These are phyloP conservation scores for Wickerhamomyces tratensis DNA, from an alignment of 805 yeast genomes.

Conservation along the genomic window DNA sequence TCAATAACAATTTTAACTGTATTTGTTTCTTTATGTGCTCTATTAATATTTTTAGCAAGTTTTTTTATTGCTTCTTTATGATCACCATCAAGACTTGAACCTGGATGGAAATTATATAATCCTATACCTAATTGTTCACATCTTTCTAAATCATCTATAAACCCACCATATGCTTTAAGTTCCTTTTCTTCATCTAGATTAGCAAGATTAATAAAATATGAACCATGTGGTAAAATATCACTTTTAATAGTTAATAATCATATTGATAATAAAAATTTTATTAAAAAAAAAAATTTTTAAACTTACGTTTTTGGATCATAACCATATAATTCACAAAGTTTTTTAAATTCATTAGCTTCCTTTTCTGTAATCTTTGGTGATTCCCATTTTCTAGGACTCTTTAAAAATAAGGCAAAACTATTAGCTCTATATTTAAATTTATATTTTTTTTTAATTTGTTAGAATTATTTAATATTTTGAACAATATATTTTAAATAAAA, in stretches of 20 bases:
- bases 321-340: constrained; percentile 48
- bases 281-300: no score
- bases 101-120: constrained; percentile 87
- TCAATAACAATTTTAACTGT: constrained; percentile 87
- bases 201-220: constrained; percentile 86
- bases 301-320: constrained; percentile 55
- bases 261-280: neutral
- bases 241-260: constrained; percentile 4
- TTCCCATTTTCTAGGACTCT: constrained; percentile 86
- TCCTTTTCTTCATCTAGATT: constrained; percentile 81
- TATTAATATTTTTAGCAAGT: constrained; percentile 73
- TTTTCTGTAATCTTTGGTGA: constrained; percentile 65
- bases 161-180: constrained; percentile 62
- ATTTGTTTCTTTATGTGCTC: constrained; percentile 61
- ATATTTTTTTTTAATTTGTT: neutral
- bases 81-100: constrained; percentile 72
- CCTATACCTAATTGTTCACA: constrained; percentile 85
- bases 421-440: constrained; percentile 36
- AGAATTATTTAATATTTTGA: neutral
- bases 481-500: neutral
- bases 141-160: constrained; percentile 77
- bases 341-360: constrained; percentile 59
- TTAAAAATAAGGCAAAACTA: constrained; percentile 83
- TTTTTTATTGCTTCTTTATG: constrained; percentile 53
- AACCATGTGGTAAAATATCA: constrained; percentile 90